These are phyloP conservation scores for Fusarium sp. DNA, from an alignment of 2,329 filamentous ascomycete genomes.

Conservation along the genomic window DNA sequence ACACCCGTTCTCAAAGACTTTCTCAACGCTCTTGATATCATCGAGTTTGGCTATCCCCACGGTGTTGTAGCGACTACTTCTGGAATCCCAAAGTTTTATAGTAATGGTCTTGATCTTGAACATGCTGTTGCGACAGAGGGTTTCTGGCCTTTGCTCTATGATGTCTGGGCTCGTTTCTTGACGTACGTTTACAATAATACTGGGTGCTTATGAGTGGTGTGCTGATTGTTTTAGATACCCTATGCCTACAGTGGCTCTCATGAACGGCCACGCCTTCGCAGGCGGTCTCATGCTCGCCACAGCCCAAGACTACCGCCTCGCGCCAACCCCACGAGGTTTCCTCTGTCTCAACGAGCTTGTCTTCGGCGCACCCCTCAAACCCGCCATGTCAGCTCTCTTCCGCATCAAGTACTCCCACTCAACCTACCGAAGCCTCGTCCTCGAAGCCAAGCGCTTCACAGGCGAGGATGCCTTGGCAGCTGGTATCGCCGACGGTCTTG, in stretches of 20 bases:
- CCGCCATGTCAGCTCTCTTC: conserved; percentile 80
- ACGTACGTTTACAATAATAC: conserved; percentile 36
- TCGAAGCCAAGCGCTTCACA: conserved; percentile 77
- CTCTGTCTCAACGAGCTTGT: conserved; percentile 84
- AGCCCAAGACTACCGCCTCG: conserved; percentile 85
- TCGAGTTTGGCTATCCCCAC: conserved; percentile 72
- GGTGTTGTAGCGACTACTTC: conserved; percentile 83
- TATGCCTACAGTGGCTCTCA: conserved; percentile 82
- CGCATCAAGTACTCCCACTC: conserved; percentile 69
- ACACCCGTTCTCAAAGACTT: conserved; percentile 74
- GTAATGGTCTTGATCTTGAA: conserved; percentile 81
- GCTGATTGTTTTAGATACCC: conserved; percentile 60
- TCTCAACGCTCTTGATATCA: conserved; percentile 75
- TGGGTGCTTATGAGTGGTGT: not conserved
- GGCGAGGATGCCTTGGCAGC: conserved; percentile 70
- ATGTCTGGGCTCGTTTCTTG: conserved; percentile 69
- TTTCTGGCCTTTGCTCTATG: conserved; percentile 72
- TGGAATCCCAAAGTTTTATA: conserved; percentile 80
- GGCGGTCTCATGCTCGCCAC: conserved; percentile 84
- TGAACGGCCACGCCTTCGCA: conserved; percentile 85
- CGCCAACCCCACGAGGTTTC: conserved; percentile 75
- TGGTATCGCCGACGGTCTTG: conserved; percentile 75
- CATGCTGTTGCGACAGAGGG: conserved; percentile 67
- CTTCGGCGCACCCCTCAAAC: conserved; percentile 78
- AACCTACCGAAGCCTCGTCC: conserved; percentile 70